Evolutionary conservation across 163 green algal genomes (phyloP), one percentile per base, ranked within the genome.

Genomic region (Scenedesmus sp.): DNA sequence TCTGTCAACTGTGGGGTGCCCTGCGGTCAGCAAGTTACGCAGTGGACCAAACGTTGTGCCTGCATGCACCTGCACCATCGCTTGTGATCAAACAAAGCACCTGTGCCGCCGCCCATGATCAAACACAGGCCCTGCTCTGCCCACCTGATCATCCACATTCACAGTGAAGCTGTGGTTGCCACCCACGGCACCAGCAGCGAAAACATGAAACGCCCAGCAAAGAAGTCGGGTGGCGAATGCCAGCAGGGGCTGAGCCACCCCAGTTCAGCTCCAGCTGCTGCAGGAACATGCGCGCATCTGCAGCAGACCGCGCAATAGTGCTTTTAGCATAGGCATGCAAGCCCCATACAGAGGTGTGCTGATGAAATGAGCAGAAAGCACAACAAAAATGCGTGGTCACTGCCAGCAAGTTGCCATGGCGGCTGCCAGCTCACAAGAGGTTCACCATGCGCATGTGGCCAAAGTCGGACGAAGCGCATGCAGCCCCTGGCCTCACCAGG

Each of bases 281-380:
- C 72, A 81, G 72, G 35, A 81, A n/a, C 35, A 46, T 46, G 37
- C 35, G 72, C 16, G 72, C 72, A 81, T 81, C 72, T 81, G 72
- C 72, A 81, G 18, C 72, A 49, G 2, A 15, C 16, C 12, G 16
- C 72, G 49, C 70, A 26, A n/a, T n/a, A n/a, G n/a, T n/a, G n/a
- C n/a, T n/a, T n/a, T n/a, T n/a, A n/a, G n/a, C n/a, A n/a, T n/a
- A n/a, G n/a, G n/a, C n/a, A n/a, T n/a, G n/a, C n/a, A n/a, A n/a
- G n/a, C n/a, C n/a, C n/a, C n/a, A n/a, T n/a, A n/a, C n/a, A n/a
- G n/a, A n/a, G n/a, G n/a, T n/a, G n/a, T n/a, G n/a, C n/a, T n/a
- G n/a, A n/a, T n/a, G n/a, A n/a, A n/a, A n/a, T n/a, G n/a, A n/a
- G n/a, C n/a, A n/a, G n/a, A n/a, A n/a, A n/a, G n/a, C n/a, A n/a